Conservation (phyloP, 495 filamentous ascomycete genomes). For the Talaromyces ruber region DNA sequence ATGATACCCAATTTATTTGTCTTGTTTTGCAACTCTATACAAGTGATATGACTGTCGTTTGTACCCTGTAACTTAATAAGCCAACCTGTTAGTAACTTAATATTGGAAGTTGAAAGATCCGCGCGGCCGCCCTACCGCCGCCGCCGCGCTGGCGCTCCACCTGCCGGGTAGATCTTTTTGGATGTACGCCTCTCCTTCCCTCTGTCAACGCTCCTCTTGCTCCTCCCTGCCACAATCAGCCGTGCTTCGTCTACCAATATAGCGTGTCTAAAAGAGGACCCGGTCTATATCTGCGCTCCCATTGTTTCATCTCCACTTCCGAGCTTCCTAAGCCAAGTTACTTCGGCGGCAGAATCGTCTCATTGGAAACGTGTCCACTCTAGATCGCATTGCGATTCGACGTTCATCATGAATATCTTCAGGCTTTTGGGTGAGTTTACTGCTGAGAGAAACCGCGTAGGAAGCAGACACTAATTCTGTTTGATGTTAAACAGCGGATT, state of each 20-base stretch:
- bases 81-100: neutral
- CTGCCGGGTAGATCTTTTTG: neutral
- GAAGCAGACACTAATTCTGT: neutral
- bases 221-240: neutral
- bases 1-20: neutral
- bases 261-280: neutral
- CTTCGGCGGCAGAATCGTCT: neutral
- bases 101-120: neutral
- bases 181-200: neutral
- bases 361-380: neutral
- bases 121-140: neutral
- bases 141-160: neutral
- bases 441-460: neutral
- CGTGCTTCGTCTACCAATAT: neutral
- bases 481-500: constrained; percentile 53
- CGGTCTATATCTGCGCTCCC: neutral
- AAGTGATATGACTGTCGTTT: neutral
- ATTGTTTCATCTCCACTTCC: neutral
- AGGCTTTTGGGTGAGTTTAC: constrained; percentile 58
- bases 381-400: neutral
- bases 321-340: neutral
- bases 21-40: neutral
- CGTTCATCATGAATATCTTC: constrained; percentile 74
- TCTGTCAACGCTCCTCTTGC: neutral
- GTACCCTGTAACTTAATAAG: neutral